Conservation (phyloP, 2,329 filamentous ascomycete species). For the Epichloe sp. region DNA sequence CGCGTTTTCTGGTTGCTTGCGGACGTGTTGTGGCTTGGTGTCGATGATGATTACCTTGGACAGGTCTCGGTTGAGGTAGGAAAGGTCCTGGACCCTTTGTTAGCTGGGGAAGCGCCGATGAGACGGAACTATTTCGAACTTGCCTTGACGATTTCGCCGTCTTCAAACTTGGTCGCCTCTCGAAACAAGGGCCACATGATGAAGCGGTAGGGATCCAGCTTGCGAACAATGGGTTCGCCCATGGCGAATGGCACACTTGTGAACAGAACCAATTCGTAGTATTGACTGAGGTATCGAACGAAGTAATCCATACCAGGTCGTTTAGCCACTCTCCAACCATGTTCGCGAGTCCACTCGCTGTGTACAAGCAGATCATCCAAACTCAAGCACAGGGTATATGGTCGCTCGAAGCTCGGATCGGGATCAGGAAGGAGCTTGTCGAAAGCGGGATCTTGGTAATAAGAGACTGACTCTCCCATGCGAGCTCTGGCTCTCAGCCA, state of each 20-base stretch:
- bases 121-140: not conserved
- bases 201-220: constrained; percentile 89
- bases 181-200: constrained; percentile 91
- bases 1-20: constrained; percentile 90
- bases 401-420: constrained; percentile 66
- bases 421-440: constrained; percentile 79
- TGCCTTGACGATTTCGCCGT: constrained; percentile 93
- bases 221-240: constrained; percentile 78
- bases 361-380: constrained; percentile 90
- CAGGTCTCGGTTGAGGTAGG: constrained; percentile 89
- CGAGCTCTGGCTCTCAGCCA: constrained; percentile 71
- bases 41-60: constrained; percentile 94
- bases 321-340: constrained; percentile 93
- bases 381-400: constrained; percentile 85
- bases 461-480: constrained; percentile 61
- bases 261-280: constrained; percentile 96
- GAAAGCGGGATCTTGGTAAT: constrained; percentile 94
- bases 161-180: constrained; percentile 93
- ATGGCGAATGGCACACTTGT: constrained; percentile 75
- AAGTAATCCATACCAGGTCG: constrained; percentile 95
- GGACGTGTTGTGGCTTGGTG: constrained; percentile 68
- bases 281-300: constrained; percentile 88
- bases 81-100: constrained; percentile 56
- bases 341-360: constrained; percentile 85
- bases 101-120: not conserved